Evolutionary conservation across 1,139 yeast species (phyloP).

Genomic region (Nakaseomyces glabratus): DNA sequence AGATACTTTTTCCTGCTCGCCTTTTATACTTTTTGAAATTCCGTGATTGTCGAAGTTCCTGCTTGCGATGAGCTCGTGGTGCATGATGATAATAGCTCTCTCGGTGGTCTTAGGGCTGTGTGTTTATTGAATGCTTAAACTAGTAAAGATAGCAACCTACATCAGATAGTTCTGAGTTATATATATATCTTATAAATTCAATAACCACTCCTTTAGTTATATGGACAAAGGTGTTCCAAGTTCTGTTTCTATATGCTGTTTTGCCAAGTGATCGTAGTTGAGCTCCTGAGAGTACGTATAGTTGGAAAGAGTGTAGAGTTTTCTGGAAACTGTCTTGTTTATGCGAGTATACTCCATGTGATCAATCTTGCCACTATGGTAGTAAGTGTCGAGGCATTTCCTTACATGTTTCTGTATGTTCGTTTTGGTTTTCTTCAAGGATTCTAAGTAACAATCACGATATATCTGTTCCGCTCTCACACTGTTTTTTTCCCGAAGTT

Average conservation of each 20-base stretch:
- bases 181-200: no score
- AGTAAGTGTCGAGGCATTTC: slow-evolving; percentile 41
- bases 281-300: slow-evolving; percentile 16
- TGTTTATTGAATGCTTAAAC: no score
- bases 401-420: slow-evolving; percentile 48
- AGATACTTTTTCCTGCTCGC: no score
- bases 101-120: no score
- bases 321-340: slow-evolving; percentile 38
- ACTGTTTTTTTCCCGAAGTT: slow-evolving; percentile 13
- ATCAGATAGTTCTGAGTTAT: no score
- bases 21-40: no score
- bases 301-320: slow-evolving; percentile 31
- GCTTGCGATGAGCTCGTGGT: no score
- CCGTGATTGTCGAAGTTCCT: no score
- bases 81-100: no score
- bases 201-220: no score
- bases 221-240: no score
- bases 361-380: slow-evolving; percentile 29
- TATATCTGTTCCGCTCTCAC: slow-evolving; percentile 12
- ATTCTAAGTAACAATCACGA: slow-evolving; percentile 8
- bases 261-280: slow-evolving; percentile 19
- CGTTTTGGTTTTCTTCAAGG: slow-evolving; percentile 37
- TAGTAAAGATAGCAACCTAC: no score
- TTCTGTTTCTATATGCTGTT: background rate
- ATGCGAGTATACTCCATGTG: slow-evolving; percentile 41